phyloP scores from a whole-genome alignment of 2,329 filamentous ascomycete species.

The Mariannaea elegans region DNA sequence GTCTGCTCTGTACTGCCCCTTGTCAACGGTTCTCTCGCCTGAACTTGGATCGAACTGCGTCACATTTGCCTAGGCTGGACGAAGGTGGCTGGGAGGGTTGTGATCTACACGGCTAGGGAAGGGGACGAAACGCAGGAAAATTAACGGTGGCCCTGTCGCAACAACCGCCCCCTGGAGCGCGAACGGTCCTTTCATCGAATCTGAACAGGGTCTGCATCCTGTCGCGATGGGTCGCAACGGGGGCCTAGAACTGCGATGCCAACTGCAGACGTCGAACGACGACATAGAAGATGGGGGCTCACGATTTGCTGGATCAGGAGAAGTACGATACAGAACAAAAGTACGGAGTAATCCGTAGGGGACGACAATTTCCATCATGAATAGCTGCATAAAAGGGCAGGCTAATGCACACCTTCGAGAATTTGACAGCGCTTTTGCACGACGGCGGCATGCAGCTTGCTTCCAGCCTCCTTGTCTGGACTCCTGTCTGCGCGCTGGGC shows the following conservation, averaged over 20 bases:
- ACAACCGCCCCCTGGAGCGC: conserved; percentile 18
- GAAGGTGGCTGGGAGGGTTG: conserved; percentile 11
- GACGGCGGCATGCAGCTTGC: conserved; percentile 4
- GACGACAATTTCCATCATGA: background rate
- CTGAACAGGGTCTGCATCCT: conserved; percentile 13
- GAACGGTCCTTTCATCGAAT: conserved; percentile 30
- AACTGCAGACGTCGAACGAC: background rate
- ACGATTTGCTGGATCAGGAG: background rate
- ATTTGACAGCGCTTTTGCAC: conserved; percentile 1
- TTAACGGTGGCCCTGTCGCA: conserved; percentile 26
- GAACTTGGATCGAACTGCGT: conserved; percentile 4
- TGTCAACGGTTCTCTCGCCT: conserved; percentile 1
- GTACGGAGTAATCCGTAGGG: background rate
- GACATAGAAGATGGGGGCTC: background rate
- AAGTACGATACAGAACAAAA: background rate
- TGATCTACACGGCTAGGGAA: conserved; percentile 33
- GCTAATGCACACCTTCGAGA: conserved; percentile 6
- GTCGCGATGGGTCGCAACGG: background rate
- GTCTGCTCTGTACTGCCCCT: too few relatives aligned
- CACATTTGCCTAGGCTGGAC: conserved; percentile 2
- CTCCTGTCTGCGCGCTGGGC: conserved; percentile 1
- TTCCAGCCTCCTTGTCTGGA: background rate
- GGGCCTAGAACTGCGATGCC: background rate
- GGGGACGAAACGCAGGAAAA: conserved; percentile 30
- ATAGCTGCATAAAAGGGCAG: conserved; percentile 10